Conservation (phyloP, 192 early-diverging fungal species). For the Ambispora gerdemannii region DNA sequence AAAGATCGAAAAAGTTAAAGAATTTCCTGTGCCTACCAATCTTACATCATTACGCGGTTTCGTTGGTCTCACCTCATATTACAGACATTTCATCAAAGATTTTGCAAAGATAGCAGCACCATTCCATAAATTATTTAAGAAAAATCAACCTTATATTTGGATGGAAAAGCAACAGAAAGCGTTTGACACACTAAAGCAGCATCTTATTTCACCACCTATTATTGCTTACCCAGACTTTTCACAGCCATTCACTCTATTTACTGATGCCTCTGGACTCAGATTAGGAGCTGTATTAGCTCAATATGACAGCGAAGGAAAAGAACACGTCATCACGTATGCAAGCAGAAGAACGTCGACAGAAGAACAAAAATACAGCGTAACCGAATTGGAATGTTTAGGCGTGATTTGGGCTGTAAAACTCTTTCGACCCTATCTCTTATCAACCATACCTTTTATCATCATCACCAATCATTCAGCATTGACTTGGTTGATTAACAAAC, state of each 20-base stretch:
- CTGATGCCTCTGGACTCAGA: conserved; percentile 43
- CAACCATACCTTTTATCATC: too few species aligned
- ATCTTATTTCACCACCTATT: conserved; percentile 36
- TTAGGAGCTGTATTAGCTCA: conserved; percentile 42
- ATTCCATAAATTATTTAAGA: too few species aligned
- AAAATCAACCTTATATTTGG: not conserved
- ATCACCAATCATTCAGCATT: too few species aligned
- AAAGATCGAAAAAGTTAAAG: conserved; percentile 25
- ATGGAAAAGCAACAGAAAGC: not conserved
- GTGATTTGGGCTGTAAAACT: conserved; percentile 30
- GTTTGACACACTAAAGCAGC: conserved; percentile 33
- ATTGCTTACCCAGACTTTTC: conserved; percentile 32
- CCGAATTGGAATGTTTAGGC: conserved; percentile 33
- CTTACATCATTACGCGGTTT: not conserved
- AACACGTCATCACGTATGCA: conserved; percentile 30
- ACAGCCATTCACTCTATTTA: conserved; percentile 33
- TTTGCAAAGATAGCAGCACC: too few species aligned
- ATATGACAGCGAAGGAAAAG: conserved; percentile 1
- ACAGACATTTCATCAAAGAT: too few species aligned
- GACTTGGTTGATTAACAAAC: too few species aligned
- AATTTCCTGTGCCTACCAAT: conserved; percentile 3
- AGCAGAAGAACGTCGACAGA: too few species aligned
- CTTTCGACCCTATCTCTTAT: conserved; percentile 37
- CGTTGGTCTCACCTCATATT: conserved; percentile 9
- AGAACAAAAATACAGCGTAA: conserved; percentile 33